These are phyloP conservation scores for Fraxinus albicans DNA, from an alignment of 305 asterid species.

Conservation along the genomic window DNA sequence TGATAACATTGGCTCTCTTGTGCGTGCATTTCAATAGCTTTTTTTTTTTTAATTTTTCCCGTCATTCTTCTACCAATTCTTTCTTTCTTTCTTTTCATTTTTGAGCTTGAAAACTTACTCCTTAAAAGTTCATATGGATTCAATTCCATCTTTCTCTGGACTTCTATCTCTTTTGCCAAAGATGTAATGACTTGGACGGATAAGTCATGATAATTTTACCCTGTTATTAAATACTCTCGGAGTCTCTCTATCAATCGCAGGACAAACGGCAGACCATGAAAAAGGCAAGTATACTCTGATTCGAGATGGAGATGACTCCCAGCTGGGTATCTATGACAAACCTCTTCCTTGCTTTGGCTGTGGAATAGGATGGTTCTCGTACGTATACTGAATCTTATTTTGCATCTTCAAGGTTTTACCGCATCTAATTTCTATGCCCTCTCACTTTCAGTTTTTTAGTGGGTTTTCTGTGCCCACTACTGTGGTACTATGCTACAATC, in stretches of 20 bases:
- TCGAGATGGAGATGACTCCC: constrained; percentile 71
- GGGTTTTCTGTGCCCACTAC: constrained; percentile 80
- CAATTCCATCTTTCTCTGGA: neutral
- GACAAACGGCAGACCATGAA: constrained; percentile 40
- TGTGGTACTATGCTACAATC: constrained; percentile 95
- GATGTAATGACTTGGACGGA: neutral
- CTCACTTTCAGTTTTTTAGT: constrained; percentile 63
- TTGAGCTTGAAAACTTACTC: neutral
- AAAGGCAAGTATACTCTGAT: constrained; percentile 64
- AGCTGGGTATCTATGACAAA: constrained; percentile 74
- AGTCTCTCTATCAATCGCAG: neutral
- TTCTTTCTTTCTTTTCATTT: neutral
- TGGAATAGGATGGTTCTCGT: constrained; percentile 98
- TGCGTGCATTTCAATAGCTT: neutral
- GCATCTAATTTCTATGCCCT: neutral
- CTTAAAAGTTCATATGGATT: neutral
- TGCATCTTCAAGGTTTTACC: neutral
- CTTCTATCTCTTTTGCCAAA: neutral
- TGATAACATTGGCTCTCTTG: neutral
- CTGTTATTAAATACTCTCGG: neutral
- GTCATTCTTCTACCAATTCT: neutral
- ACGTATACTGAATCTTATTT: neutral
- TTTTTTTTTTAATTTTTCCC: neutral
- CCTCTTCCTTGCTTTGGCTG: constrained; percentile 99
- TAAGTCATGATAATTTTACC: neutral